Conservation (phyloP, 1,284 basidiomycete genomes). For the Fomitopsis palustris region DNA sequence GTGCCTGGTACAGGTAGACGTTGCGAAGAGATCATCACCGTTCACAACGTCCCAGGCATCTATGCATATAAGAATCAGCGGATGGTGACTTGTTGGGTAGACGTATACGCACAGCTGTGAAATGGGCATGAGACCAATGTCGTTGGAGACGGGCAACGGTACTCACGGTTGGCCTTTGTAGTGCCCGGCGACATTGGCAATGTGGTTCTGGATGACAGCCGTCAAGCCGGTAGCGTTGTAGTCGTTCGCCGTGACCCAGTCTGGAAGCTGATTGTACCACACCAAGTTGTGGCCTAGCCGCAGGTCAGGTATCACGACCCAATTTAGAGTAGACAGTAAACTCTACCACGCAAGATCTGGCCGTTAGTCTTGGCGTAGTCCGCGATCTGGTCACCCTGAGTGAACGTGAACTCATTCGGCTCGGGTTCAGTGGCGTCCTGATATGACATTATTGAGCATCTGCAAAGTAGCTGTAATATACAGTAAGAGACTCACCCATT, state of each 20-base stretch:
- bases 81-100: not conserved
- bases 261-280: slow-evolving; percentile 53
- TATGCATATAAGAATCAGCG: slow-evolving; percentile 9
- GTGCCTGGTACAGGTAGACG: not conserved
- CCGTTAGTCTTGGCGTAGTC: slow-evolving; percentile 41
- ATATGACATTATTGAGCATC: too few species aligned
- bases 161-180: slow-evolving; percentile 49
- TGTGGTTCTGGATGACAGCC: slow-evolving; percentile 43
- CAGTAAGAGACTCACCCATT: slow-evolving; percentile 39
- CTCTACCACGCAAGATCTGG: slow-evolving; percentile 29
- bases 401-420: slow-evolving; percentile 45
- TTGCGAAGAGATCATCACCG: slow-evolving; percentile 17
- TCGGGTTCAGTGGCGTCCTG: slow-evolving; percentile 52
- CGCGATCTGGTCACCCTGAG: slow-evolving; percentile 42
- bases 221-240: slow-evolving; percentile 41
- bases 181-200: slow-evolving; percentile 43
- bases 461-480: too few species aligned
- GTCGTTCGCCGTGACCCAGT: slow-evolving; percentile 44
- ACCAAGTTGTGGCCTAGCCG: slow-evolving; percentile 44
- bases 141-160: too few species aligned
- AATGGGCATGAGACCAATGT: too few species aligned
- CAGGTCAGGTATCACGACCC: not conserved
- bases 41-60: slow-evolving; percentile 38
- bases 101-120: slow-evolving; percentile 25
- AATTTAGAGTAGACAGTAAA: too few species aligned